Conservation (phyloP, 164 flowering plant species). For the Litsea cubeba region DNA sequence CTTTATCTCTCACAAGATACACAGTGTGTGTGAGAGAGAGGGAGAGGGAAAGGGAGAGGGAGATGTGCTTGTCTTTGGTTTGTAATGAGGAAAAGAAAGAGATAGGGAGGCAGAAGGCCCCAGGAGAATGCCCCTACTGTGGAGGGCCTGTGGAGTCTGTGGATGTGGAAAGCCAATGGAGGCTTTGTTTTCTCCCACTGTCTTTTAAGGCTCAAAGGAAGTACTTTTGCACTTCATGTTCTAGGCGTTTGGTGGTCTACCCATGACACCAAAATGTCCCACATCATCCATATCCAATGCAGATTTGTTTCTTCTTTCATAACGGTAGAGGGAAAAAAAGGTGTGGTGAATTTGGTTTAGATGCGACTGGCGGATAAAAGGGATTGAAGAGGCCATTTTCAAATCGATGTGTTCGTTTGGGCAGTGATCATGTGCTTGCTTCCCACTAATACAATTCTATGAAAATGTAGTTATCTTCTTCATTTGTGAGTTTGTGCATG, state of each 20-base stretch:
- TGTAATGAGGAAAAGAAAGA: slow-evolving; percentile 77
- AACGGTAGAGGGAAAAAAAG: neutral
- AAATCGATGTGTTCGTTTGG: neutral
- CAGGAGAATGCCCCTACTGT: slow-evolving; percentile 83
- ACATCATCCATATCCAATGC: neutral
- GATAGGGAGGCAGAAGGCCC: slow-evolving; percentile 53
- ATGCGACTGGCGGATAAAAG: neutral
- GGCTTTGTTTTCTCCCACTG: slow-evolving; percentile 70
- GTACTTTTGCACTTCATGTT: slow-evolving; percentile 51
- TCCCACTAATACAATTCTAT: neutral
- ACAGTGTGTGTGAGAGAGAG: neutral
- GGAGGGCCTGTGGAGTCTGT: slow-evolving; percentile 68
- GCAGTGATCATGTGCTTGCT: neutral
- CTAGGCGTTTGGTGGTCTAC: slow-evolving; percentile 40
- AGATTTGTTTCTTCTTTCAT: neutral
- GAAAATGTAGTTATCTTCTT: neutral
- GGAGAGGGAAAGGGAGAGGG: neutral
- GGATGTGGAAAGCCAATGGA: slow-evolving; percentile 70
- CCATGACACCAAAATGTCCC: slow-evolving; percentile 6
- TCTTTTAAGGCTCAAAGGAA: slow-evolving; percentile 50
- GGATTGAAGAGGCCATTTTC: neutral
- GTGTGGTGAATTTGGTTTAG: neutral
- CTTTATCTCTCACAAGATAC: neutral
- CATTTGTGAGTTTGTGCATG: too few relatives aligned
- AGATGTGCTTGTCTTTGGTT: slow-evolving; percentile 75